A percentile compares a stretch with the other conserved stretches of the same genome.
These are phyloP conservation scores for Leccinum fibrillosum DNA, from an alignment of 768 basidiomycete genomes.

Conservation along the genomic window DNA sequence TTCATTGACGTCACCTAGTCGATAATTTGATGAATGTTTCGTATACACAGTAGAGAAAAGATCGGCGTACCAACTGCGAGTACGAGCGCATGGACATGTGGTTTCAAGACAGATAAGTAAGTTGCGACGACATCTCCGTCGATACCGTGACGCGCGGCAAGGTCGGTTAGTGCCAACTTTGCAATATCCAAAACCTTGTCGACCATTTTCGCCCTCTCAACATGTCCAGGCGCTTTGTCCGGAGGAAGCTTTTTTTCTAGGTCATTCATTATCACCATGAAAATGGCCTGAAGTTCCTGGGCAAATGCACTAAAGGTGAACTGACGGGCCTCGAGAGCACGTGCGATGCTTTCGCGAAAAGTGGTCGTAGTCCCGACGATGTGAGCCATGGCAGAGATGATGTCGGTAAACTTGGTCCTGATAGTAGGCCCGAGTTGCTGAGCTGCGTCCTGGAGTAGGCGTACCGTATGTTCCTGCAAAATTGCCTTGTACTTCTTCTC, in stretches of 20 bases:
- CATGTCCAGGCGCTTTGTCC: conserved; percentile 1
- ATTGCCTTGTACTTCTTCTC: not conserved
- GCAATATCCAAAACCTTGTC: conserved; percentile 8
- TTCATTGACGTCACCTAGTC: conserved; percentile 13
- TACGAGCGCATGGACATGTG: conserved; percentile 3
- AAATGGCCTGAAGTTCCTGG: conserved; percentile 5
- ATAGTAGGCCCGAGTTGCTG: not conserved
- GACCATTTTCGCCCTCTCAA: conserved; percentile 3
- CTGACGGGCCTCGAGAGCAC: not conserved
- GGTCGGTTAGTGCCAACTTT: not conserved
- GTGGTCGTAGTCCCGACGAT: conserved; percentile 5
- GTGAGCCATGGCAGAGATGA: conserved; percentile 5
- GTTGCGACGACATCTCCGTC: conserved; percentile 1
- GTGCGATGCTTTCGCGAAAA: conserved; percentile 9
- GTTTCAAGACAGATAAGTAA: conserved; percentile 9
- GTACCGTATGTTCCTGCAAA: conserved; percentile 2
- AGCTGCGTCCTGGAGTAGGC: conserved; percentile 1
- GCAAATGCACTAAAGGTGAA: conserved; percentile 6
- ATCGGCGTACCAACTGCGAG: conserved; percentile 7
- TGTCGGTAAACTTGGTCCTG: conserved; percentile 6
- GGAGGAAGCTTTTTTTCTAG: not conserved
- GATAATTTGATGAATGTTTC: not conserved
- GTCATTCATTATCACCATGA: not conserved
- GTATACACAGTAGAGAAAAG: not conserved
- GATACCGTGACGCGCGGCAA: conserved; percentile 3